Conservation (phyloP, 495 filamentous ascomycete species). For the Tuber umbilicatum region DNA sequence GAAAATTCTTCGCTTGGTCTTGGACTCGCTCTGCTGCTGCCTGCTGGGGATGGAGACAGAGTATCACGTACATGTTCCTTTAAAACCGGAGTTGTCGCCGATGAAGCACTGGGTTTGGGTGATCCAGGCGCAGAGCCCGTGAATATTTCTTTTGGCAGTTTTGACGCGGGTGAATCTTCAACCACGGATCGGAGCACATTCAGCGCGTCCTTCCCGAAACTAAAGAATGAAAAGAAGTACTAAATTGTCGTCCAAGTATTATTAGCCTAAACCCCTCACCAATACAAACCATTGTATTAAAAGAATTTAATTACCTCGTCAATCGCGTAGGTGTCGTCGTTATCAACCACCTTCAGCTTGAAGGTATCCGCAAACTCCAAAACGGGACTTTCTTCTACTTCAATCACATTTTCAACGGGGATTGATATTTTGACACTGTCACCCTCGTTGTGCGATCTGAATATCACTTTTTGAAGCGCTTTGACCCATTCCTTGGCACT, state of each 20-base stretch:
- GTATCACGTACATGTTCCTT: slow-evolving; percentile 62
- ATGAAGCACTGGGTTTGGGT: slow-evolving; percentile 18
- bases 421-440: slow-evolving; percentile 95
- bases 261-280: slow-evolving; percentile 35
- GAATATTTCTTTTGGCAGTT: slow-evolving; percentile 28
- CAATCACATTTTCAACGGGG: slow-evolving; percentile 80
- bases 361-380: slow-evolving; percentile 89
- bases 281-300: not conserved
- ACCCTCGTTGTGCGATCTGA: slow-evolving; percentile 90
- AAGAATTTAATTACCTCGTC: slow-evolving; percentile 64
- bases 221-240: slow-evolving; percentile 97
- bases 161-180: slow-evolving; percentile 56
- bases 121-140: slow-evolving; percentile 22
- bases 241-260: slow-evolving; percentile 38
- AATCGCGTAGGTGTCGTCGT: slow-evolving; percentile 85
- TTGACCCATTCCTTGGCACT: slow-evolving; percentile 98
- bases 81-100: slow-evolving; percentile 48
- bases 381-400: slow-evolving; percentile 86
- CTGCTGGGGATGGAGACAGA: slow-evolving; percentile 50
- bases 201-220: slow-evolving; percentile 76
- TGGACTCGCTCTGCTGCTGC: slow-evolving; percentile 44
- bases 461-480: slow-evolving; percentile 86
- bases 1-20: slow-evolving; percentile 47
- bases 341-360: slow-evolving; percentile 86
- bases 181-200: slow-evolving; percentile 68